Conservation (phyloP, 1,139 yeast genomes). For the Suhomyces yuchorum region DNA sequence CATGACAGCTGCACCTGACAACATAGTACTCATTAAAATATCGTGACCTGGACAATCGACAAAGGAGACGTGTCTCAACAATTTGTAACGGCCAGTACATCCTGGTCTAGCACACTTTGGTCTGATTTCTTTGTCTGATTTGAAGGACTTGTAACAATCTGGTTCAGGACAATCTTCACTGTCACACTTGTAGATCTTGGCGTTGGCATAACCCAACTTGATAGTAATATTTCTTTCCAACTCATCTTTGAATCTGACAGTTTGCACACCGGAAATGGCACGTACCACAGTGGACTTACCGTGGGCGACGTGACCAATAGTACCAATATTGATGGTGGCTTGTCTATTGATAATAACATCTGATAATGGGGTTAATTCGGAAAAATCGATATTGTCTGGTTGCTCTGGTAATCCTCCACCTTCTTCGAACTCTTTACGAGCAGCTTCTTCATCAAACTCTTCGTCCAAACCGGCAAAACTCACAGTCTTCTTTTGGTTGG, state of each 20-base stretch:
- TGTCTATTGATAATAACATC: constrained; percentile 97
- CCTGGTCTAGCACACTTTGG: constrained; percentile 91
- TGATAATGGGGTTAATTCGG: constrained; percentile 77
- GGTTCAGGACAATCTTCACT: constrained; percentile 90
- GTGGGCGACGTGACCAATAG: constrained; percentile 99
- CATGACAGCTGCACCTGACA: constrained; percentile 99
- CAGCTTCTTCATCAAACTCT: constrained; percentile 63
- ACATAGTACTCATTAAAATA: constrained; percentile 99
- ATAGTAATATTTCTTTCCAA: constrained; percentile 98
- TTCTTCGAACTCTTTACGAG: constrained; percentile 87
- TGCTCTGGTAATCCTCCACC: constrained; percentile 99
- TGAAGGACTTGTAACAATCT: constrained; percentile 90
- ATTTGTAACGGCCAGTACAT: constrained; percentile 78
- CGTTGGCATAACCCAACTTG: constrained; percentile 97
- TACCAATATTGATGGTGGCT: constrained; percentile 98
- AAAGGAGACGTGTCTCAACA: constrained; percentile 95
- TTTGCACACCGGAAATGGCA: constrained; percentile 98
- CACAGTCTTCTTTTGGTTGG: constrained; percentile 70
- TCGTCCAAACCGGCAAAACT: constrained; percentile 74
- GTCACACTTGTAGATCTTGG: constrained; percentile 93
- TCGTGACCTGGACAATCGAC: constrained; percentile 99
- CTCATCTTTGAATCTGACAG: constrained; percentile 98
- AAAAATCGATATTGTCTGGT: constrained; percentile 83
- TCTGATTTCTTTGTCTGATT: constrained; percentile 90
- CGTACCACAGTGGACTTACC: constrained; percentile 98